Evolutionary conservation across 176 grass and related monocot species (phyloP).

Genomic region (Eragrostis nindensis): DNA sequence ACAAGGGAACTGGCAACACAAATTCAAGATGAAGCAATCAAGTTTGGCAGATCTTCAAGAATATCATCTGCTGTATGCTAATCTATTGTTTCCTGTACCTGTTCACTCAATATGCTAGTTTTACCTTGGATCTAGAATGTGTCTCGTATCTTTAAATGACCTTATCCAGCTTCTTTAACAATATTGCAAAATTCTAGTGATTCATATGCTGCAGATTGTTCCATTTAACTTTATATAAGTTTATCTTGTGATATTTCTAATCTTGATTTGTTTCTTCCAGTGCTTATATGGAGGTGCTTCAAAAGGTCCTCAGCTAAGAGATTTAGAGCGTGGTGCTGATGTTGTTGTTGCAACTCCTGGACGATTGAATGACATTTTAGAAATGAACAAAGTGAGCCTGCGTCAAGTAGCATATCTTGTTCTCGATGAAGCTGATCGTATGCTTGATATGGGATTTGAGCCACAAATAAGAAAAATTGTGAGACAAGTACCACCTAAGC

Average conservation of each 20-base stretch:
- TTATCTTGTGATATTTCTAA: slow-evolving; percentile 1
- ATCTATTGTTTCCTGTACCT: slow-evolving; percentile 22
- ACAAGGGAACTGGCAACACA: slow-evolving; percentile 94
- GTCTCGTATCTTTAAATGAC: background rate
- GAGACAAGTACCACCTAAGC: slow-evolving; percentile 56
- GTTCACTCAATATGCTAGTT: slow-evolving; percentile 6
- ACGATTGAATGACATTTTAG: slow-evolving; percentile 88
- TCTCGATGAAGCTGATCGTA: slow-evolving; percentile 92
- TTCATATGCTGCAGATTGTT: background rate
- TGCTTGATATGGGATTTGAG: slow-evolving; percentile 99
- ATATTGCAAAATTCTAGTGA: background rate
- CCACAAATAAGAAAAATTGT: slow-evolving; percentile 97
- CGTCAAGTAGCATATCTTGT: slow-evolving; percentile 80
- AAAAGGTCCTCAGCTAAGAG: slow-evolving; percentile 84
- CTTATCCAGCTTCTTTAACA: background rate
- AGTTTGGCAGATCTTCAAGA: slow-evolving; percentile 90
- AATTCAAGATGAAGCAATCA: slow-evolving; percentile 92
- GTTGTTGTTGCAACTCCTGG: slow-evolving; percentile 93
- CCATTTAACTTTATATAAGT: slow-evolving; percentile 12
- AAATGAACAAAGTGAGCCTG: slow-evolving; percentile 74
- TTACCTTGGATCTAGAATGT: background rate
- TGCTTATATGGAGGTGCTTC: slow-evolving; percentile 91
- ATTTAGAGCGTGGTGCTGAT: slow-evolving; percentile 72
- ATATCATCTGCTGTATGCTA: slow-evolving; percentile 72
- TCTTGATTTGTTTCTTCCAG: slow-evolving; percentile 33